These are phyloP conservation scores for Aspergillus caelatus DNA, from an alignment of 2,329 filamentous ascomycete genomes.

Conservation along the genomic window DNA sequence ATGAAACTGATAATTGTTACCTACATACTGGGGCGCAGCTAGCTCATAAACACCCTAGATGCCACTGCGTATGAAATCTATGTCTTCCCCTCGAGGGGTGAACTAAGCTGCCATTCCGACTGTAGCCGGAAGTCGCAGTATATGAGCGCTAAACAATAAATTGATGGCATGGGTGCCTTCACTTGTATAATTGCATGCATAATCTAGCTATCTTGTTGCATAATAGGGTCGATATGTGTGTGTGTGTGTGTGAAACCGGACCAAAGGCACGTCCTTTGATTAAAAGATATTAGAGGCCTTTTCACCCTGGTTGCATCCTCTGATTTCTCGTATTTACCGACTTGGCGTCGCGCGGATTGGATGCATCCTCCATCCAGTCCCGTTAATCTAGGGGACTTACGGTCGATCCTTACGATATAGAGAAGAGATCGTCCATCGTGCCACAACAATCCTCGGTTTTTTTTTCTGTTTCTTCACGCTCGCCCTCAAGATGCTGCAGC, in stretches of 20 bases:
- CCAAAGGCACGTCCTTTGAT: not conserved
- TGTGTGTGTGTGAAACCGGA: not conserved
- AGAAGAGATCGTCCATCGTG: not conserved
- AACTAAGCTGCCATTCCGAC: too few relatives aligned
- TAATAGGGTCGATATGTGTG: not conserved
- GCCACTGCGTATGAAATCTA: too few relatives aligned
- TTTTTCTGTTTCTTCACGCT: not conserved
- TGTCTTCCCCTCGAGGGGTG: too few relatives aligned
- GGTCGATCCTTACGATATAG: constrained; percentile 2
- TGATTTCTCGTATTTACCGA: constrained; percentile 1
- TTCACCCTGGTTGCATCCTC: not conserved
- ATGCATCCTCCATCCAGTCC: not conserved
- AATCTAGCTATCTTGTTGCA: not conserved
- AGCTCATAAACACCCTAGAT: too few relatives aligned
- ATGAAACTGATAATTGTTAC: too few relatives aligned
- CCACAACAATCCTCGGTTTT: not conserved
- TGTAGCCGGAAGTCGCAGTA: not conserved
- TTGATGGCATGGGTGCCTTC: not conserved
- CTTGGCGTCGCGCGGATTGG: constrained; percentile 1
- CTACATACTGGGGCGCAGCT: too few relatives aligned
- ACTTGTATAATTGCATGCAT: not conserved
- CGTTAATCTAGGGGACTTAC: not conserved
- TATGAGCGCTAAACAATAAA: not conserved
- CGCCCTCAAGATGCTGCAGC: not conserved
- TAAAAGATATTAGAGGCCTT: not conserved